phyloP scores from a whole-genome alignment of 2,329 filamentous ascomycete species.

The Calonectria hawksworthii region DNA sequence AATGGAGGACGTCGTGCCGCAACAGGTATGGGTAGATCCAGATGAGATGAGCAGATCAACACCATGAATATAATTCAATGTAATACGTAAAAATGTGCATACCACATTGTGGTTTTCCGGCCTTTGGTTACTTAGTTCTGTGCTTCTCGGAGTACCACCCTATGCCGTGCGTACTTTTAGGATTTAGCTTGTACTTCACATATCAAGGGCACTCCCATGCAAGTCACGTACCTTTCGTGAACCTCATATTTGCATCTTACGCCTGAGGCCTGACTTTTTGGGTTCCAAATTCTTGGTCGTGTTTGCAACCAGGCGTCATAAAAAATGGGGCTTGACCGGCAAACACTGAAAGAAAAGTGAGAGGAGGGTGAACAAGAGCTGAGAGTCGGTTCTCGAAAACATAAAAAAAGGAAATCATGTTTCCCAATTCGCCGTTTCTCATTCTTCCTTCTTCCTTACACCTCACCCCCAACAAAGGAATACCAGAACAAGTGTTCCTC shows the following conservation, averaged over 20 bases:
- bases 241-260: too few relatives aligned
- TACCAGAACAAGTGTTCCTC: neutral
- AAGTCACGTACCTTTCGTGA: neutral
- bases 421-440: neutral
- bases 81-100: neutral
- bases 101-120: too few relatives aligned
- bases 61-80: conserved; percentile 22
- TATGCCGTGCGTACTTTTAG: neutral
- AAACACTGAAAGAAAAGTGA: neutral
- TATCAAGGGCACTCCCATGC: neutral
- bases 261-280: neutral
- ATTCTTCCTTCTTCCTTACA: neutral
- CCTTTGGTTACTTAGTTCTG: neutral
- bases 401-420: neutral
- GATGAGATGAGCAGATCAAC: conserved; percentile 34
- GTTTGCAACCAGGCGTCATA: neutral
- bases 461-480: neutral
- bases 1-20: conserved; percentile 49
- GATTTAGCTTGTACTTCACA: too few relatives aligned
- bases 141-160: neutral
- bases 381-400: neutral
- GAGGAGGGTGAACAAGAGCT: neutral
- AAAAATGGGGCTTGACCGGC: neutral
- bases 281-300: neutral
- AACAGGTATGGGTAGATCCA: conserved; percentile 47